These are phyloP conservation scores for Taphrina deformans DNA, from an alignment of 1,139 yeast species.

Conservation along the genomic window DNA sequence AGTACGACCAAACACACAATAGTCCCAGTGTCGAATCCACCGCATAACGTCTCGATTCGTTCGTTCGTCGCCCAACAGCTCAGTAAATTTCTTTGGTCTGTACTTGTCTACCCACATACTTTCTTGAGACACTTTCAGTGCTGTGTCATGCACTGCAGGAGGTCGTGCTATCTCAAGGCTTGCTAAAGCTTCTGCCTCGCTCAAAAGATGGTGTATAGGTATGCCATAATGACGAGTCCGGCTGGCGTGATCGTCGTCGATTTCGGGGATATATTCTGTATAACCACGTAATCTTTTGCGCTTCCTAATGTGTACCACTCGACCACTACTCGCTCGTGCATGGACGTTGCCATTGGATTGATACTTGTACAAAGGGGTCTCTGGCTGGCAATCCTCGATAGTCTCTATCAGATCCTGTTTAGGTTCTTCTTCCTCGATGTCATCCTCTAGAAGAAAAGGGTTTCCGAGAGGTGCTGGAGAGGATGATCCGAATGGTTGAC, in stretches of 20 bases:
- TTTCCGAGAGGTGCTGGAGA: constrained; percentile 26
- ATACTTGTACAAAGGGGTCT: background rate
- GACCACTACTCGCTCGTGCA: constrained; percentile 20
- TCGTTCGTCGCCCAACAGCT: constrained; percentile 75
- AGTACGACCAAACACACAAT: constrained; percentile 58
- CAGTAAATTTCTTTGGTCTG: constrained; percentile 72
- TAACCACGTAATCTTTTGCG: constrained; percentile 6
- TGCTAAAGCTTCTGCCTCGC: background rate
- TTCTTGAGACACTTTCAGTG: background rate
- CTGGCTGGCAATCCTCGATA: background rate
- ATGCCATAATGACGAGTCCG: constrained; percentile 23
- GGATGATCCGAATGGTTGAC: constrained; percentile 20
- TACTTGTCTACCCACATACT: constrained; percentile 69
- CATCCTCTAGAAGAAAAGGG: constrained; percentile 27
- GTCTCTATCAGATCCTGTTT: background rate
- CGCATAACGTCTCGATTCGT: constrained; percentile 68
- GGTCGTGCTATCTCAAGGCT: background rate
- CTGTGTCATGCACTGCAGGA: background rate
- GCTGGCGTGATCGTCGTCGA: constrained; percentile 21
- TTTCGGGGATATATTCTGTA: constrained; percentile 5
- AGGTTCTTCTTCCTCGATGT: constrained; percentile 8
- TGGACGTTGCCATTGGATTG: background rate
- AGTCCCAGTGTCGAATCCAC: constrained; percentile 84
- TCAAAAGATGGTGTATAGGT: constrained; percentile 1
- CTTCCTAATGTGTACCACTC: background rate